Evolutionary conservation across 2,329 filamentous ascomycete genomes (phyloP), one percentile per base, ranked within the genome.

Genomic region (Cladosporium oxysporum): DNA sequence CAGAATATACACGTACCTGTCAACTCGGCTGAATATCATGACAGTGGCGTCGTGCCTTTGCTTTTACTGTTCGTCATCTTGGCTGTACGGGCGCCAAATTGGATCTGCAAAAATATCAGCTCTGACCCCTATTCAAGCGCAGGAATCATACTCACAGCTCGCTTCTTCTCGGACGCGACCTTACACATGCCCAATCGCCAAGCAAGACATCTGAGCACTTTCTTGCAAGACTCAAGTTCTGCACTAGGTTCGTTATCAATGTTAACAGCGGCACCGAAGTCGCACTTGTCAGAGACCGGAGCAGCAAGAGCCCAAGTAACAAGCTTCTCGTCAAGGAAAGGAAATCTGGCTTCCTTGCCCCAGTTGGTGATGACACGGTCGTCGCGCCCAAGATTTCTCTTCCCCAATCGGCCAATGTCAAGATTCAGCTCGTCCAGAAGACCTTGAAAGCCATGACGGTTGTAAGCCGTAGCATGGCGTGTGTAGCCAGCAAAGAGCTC

Each of bases 401-500:
- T 92, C 1, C 94, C 93, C 1, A 99, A 86, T 28, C 96, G 87
- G 58, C 87, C 83, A 44, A 98, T 90, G 68, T 99, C 95, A 3
- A 98, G 83, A 66, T 91, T 87, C 5, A 99, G 85, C 78, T 99
- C 94, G 1, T 91, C 86, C 5, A 93, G 80, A 1, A 99, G 84
- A 0, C 90, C 91, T 0, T 79, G 67, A 71, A 92, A 92, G 0
- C 92, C 90, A 21, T 81, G 79, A 8, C 90, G 86, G 7, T 83
- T 81, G 75, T 91, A 97, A 0, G 93, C 92, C 3, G 88, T 87
- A 2, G 87, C 86, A 73, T 99, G 95, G 8, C 96, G 88, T 11
- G 88, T 88, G 76, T 99, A 99, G 8, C 95, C 95, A 18, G 91
- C 95, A 75, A 99, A 98, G 1, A 99, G 86, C 79, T 99, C 95